Evolutionary conservation across 129 eudicot genomes (phyloP), one percentile per base, ranked within the genome.

Genomic region (Tagetes patula): DNA sequence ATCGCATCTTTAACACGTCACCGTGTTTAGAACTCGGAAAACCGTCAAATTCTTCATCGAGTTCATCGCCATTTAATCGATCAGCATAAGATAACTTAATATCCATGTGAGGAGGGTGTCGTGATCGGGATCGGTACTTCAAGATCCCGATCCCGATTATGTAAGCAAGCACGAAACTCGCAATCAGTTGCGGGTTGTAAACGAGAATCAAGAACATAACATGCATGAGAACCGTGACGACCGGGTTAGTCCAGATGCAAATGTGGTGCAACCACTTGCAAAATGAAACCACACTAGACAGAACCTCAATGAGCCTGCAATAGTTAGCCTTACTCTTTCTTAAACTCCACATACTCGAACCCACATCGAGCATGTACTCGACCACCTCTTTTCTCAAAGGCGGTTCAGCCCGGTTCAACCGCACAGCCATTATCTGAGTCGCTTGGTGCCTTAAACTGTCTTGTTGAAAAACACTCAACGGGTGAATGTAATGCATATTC

Each of bases 351-450:
- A 73, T 79, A 43, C 6, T 67, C 46, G 83, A 79, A 42, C 83
- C 79, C 54, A 79, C 83, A 58, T 73, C 83, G 37, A 79, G 83
- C 83, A 79, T 79, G 52, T 79, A 79, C 79, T 79, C 83, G 1
- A 79, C 83, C 63, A 79, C 83, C 13, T 79, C 83, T 38, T 46
- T 79, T 39, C 83, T 50, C 75, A 79, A 66, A 3, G 83, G 75
- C 1, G 79, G 83, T 61, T 79, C 83, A 7, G 79, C 83, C 54
- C 83, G 64, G 67, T 67, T 72, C 39, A 79, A 67, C 75, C 83
- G 52, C 53, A 72, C 39, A 1, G 79, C 64, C 33, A 79, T 42
- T 7, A 79, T 55, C 31, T 73, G 83, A 34, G 79, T 73, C 52
- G 83, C 78, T 27, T 79, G 83, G 62, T 79, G 70, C 53, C 83